Conservation (phyloP, 176 grass and related monocot species). For the Cenchrus purpureus region DNA sequence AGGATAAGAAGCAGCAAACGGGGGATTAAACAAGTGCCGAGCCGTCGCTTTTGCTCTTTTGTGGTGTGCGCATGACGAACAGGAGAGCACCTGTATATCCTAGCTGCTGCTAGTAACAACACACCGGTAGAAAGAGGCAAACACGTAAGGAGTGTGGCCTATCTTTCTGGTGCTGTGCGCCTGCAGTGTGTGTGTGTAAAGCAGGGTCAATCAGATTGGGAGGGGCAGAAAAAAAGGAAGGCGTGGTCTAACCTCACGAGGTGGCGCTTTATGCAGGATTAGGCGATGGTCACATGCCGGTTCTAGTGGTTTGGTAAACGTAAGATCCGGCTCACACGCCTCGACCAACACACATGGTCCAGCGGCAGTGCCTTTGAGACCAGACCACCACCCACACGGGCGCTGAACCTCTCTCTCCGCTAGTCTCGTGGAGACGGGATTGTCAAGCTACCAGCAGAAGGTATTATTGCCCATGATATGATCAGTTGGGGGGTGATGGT, state of each 20-base stretch:
- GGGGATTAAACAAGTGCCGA: neutral
- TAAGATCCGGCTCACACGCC: slow-evolving; percentile 38
- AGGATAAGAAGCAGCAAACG: slow-evolving; percentile 21
- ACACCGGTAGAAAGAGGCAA: slow-evolving; percentile 9
- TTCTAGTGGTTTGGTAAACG: slow-evolving; percentile 37
- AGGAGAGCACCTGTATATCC: neutral
- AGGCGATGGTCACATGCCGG: slow-evolving; percentile 47
- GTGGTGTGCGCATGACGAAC: neutral
- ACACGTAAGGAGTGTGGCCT: neutral
- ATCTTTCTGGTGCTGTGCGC: neutral
- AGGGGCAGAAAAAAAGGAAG: neutral
- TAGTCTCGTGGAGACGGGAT: neutral
- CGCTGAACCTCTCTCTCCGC: slow-evolving; percentile 14
- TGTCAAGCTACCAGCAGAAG: neutral
- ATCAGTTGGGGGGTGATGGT: slow-evolving; percentile 14
- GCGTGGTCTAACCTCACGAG: slow-evolving; percentile 45
- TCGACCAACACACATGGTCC: neutral
- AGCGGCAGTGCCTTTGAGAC: neutral
- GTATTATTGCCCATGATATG: slow-evolving; percentile 47
- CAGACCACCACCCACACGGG: neutral
- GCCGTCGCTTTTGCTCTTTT: neutral
- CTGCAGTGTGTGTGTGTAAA: slow-evolving; percentile 1
- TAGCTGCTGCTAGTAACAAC: neutral
- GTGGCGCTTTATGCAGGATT: slow-evolving; percentile 40
- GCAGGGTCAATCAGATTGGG: slow-evolving; percentile 34